Conservation (phyloP, 2,329 filamentous ascomycete genomes). For the Alternaria dauci region DNA sequence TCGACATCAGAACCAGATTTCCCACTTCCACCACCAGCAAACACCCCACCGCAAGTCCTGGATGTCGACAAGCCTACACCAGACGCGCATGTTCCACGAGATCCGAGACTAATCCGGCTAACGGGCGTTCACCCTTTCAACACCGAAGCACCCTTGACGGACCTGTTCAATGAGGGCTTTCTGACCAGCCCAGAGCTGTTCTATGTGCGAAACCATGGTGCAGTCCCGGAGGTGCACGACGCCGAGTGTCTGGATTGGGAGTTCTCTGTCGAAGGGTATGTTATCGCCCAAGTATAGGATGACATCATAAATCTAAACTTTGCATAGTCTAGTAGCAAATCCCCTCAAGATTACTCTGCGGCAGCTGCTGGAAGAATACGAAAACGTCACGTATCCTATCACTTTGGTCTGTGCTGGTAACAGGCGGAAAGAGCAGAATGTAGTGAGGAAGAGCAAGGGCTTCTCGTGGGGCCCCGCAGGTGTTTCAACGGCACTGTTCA, state of each 20-base stretch:
- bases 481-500: constrained; percentile 86
- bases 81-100: constrained; percentile 80
- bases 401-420: constrained; percentile 94
- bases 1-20: constrained; percentile 53
- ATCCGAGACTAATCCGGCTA: constrained; percentile 81
- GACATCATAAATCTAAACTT: constrained; percentile 7
- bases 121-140: constrained; percentile 94
- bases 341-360: constrained; percentile 76
- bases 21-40: constrained; percentile 73
- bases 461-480: constrained; percentile 94
- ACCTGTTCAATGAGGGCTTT: constrained; percentile 82
- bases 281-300: neutral
- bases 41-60: constrained; percentile 67
- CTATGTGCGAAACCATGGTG: constrained; percentile 90
- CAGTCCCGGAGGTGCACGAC: constrained; percentile 78
- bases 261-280: constrained; percentile 77
- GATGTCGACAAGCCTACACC: constrained; percentile 83
- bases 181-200: constrained; percentile 87
- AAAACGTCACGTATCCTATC: constrained; percentile 84
- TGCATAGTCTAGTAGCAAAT: constrained; percentile 72
- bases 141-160: constrained; percentile 81
- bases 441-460: constrained; percentile 88
- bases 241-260: constrained; percentile 79
- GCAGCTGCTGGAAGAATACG: constrained; percentile 76
- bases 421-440: constrained; percentile 89